A percentile compares a stretch with the other conserved stretches of the same genome.
Conservation (phyloP, 1,284 basidiomycete species). For the Trichosporon inkin region DNA sequence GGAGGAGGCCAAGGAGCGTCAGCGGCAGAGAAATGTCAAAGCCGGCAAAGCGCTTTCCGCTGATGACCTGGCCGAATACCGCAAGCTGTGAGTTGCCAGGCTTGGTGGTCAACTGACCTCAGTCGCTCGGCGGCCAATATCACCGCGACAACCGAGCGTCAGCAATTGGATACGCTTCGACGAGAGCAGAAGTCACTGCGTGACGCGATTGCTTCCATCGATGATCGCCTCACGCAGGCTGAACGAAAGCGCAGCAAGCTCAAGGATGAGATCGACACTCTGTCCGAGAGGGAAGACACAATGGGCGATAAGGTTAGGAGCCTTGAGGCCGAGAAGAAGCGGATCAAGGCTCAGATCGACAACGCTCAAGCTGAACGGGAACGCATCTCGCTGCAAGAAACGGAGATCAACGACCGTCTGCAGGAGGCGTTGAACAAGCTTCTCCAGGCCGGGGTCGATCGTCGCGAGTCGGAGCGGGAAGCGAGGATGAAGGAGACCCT, state of each 20-base stretch:
- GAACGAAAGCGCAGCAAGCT: slow-evolving; percentile 62
- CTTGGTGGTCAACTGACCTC: not conserved
- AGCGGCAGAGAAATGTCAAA: slow-evolving; percentile 63
- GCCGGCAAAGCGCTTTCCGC: slow-evolving; percentile 74
- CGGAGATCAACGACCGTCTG: slow-evolving; percentile 86
- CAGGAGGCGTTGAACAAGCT: slow-evolving; percentile 77
- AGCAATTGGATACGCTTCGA: slow-evolving; percentile 72
- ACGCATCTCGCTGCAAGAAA: slow-evolving; percentile 63
- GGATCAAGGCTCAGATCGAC: slow-evolving; percentile 40
- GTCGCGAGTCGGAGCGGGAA: slow-evolving; percentile 79
- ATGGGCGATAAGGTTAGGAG: slow-evolving; percentile 58
- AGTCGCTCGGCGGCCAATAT: slow-evolving; percentile 58
- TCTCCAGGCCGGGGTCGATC: slow-evolving; percentile 80
- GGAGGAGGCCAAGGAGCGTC: slow-evolving; percentile 73
- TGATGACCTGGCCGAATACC: slow-evolving; percentile 83
- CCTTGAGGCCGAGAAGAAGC: slow-evolving; percentile 43
- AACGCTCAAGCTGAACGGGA: slow-evolving; percentile 38
- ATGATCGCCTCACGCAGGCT: slow-evolving; percentile 63
- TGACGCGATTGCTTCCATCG: slow-evolving; percentile 57
- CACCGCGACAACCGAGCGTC: slow-evolving; percentile 79
- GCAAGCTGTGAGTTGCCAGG: slow-evolving; percentile 61
- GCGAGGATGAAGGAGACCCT: slow-evolving; percentile 79
- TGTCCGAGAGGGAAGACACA: slow-evolving; percentile 60
- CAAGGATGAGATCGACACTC: slow-evolving; percentile 58
- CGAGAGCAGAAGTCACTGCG: slow-evolving; percentile 74